Conservation (phyloP, 768 basidiomycete species). For the Phlebiopsis gigantea region DNA sequence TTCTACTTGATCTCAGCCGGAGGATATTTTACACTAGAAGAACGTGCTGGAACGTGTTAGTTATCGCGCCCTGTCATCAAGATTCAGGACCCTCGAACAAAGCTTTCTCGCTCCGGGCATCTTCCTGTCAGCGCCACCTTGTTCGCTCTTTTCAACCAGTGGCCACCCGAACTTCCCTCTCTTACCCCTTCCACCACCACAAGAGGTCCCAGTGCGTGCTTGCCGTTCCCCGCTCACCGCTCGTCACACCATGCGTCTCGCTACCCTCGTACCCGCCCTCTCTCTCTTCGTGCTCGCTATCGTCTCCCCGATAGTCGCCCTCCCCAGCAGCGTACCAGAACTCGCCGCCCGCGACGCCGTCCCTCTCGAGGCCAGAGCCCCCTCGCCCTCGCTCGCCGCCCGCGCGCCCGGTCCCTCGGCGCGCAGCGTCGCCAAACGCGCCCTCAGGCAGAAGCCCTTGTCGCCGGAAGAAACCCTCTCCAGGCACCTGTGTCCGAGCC, state of each 20-base stretch:
- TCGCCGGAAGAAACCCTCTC: slow-evolving; percentile 10
- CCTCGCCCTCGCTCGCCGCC: slow-evolving; percentile 5
- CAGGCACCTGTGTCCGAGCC: slow-evolving; percentile 18
- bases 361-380: not conserved
- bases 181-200: not conserved
- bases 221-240: not conserved
- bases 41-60: slow-evolving; percentile 5
- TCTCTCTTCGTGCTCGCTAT: slow-evolving; percentile 7
- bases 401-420: slow-evolving; percentile 10
- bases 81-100: not conserved
- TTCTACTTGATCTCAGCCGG: not conserved
- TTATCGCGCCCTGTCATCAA: not conserved
- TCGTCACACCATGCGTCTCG: slow-evolving; percentile 11
- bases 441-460: slow-evolving; percentile 16
- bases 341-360: slow-evolving; percentile 4
- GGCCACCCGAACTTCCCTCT: not conserved
- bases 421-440: slow-evolving; percentile 9
- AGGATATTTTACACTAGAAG: not conserved
- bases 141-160: not conserved
- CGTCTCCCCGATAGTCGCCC: slow-evolving; percentile 3
- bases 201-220: not conserved
- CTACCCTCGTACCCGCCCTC: slow-evolving; percentile 10
- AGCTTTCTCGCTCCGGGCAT: not conserved
- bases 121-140: not conserved
- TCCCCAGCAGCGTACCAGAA: slow-evolving; percentile 5